Conservation (phyloP, 2,329 filamentous ascomycete species). For the Colletotrichum gigasporum region DNA sequence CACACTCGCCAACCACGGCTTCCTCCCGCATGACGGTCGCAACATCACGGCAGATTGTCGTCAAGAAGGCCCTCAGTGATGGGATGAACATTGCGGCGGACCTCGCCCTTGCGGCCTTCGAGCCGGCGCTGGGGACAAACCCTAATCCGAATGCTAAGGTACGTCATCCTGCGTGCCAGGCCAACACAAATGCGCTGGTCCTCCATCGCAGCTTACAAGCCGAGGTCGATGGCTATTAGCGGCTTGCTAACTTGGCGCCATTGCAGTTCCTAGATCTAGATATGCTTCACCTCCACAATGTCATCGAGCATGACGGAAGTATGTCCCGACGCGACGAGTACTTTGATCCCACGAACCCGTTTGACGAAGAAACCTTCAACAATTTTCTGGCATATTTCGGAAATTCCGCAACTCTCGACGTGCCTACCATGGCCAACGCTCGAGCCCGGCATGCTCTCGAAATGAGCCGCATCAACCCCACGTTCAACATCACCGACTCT, state of each 20-base stretch:
- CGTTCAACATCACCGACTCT: conserved; percentile 52
- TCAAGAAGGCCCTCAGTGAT: conserved; percentile 46
- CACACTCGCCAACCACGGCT: conserved; percentile 59
- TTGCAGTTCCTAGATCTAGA: conserved; percentile 35
- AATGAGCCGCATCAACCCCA: conserved; percentile 56
- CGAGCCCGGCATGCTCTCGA: conserved; percentile 52
- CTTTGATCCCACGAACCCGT: conserved; percentile 60
- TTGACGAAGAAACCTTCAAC: conserved; percentile 62
- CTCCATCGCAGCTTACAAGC: too few relatives aligned
- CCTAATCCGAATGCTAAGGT: conserved; percentile 50
- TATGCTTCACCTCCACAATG: conserved; percentile 54
- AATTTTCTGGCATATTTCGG: conserved; percentile 52
- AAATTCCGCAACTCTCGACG: conserved; percentile 48
- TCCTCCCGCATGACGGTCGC: conserved; percentile 55
- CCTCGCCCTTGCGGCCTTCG: conserved; percentile 50
- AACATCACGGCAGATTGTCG: conserved; percentile 49
- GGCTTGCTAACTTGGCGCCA: background rate
- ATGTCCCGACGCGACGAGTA: conserved; percentile 57
- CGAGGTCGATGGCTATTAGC: too few relatives aligned
- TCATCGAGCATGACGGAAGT: conserved; percentile 60
- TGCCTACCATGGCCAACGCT: conserved; percentile 51
- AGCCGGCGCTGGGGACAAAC: conserved; percentile 50
- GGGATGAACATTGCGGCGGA: conserved; percentile 53
- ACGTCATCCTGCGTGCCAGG: conserved; percentile 42
- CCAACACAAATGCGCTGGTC: too few relatives aligned